These are phyloP conservation scores for Dryas drummondii DNA, from an alignment of 306 rosid species.

Conservation along the genomic window DNA sequence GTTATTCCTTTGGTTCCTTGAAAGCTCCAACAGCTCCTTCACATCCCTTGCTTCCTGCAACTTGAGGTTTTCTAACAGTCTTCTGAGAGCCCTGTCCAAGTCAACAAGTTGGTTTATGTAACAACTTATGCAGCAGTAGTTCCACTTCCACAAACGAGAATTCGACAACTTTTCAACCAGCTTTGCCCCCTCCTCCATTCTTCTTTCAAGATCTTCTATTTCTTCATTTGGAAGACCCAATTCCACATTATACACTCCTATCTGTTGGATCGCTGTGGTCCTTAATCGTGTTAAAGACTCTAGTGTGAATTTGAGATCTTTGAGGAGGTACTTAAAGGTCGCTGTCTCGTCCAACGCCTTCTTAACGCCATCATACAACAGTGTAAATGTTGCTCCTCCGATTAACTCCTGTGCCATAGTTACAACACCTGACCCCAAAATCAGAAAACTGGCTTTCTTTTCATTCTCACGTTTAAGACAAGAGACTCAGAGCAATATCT, in stretches of 20 bases:
- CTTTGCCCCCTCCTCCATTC: conserved; percentile 1
- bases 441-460: no score
- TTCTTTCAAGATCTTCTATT: background rate
- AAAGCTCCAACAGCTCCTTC: no score
- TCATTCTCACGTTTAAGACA: background rate
- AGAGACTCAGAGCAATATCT: background rate
- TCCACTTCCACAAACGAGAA: background rate
- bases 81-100: background rate
- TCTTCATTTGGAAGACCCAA: background rate
- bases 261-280: background rate
- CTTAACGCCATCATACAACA: conserved; percentile 8
- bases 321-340: background rate
- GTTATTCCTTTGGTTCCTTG: no score
- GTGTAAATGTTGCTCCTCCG: no score
- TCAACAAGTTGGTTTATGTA: background rate
- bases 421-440: background rate
- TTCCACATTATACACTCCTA: background rate
- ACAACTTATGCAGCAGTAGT: background rate
- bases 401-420: background rate
- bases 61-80: conserved; percentile 2
- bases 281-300: background rate
- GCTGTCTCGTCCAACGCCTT: background rate
- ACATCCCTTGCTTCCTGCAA: background rate
- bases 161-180: background rate
- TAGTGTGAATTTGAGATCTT: background rate